phyloP scores from a whole-genome alignment of 2,329 filamentous ascomycete species.

The Trichoderma brevicompactum region DNA sequence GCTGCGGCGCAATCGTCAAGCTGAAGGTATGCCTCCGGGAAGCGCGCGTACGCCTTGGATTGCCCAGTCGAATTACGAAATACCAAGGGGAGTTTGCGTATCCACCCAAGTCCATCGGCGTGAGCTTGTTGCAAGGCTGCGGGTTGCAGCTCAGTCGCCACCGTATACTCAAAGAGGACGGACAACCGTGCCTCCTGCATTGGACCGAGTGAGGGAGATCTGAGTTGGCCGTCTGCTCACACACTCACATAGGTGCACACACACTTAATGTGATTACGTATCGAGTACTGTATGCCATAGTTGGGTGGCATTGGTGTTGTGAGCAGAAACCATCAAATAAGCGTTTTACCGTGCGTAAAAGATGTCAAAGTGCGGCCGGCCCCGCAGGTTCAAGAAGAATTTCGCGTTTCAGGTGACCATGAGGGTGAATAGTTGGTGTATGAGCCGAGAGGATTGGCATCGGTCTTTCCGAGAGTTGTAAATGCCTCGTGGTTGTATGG shows the following conservation, averaged over 20 bases:
- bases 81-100: neutral
- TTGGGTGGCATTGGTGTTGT: neutral
- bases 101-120: neutral
- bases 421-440: neutral
- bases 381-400: neutral
- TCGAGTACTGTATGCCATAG: neutral
- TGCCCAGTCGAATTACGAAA: neutral
- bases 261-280: neutral
- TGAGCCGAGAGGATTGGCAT: slow-evolving; percentile 1
- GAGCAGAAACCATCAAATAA: neutral
- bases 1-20: neutral
- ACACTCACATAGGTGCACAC: neutral
- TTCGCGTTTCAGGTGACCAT: neutral
- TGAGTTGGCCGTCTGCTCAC: neutral
- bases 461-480: slow-evolving; percentile 20
- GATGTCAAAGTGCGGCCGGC: no score
- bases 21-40: slow-evolving; percentile 1
- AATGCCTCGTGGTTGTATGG: slow-evolving; percentile 23
- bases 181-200: neutral
- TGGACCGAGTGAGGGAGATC: neutral
- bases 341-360: neutral
- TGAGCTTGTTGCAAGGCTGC: neutral
- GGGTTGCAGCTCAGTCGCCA: slow-evolving; percentile 13
- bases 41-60: neutral
- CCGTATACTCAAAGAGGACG: neutral